Conservation (phyloP, 768 basidiomycete species). For the Xanthoconium stramineum region DNA sequence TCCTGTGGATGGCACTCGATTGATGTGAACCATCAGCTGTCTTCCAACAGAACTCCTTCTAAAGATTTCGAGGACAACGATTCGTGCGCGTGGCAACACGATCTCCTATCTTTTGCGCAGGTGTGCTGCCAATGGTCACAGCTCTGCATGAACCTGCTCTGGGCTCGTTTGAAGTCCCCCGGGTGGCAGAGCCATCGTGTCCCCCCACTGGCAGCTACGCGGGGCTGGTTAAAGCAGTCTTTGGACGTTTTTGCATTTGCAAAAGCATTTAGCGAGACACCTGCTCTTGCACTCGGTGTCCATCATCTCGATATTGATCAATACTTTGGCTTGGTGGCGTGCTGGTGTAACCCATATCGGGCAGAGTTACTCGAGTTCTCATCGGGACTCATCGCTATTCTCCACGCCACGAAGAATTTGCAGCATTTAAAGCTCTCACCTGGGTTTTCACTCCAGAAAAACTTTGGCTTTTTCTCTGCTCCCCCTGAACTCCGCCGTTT, state of each 20-base stretch:
- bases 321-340: neutral
- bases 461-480: neutral
- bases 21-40: neutral
- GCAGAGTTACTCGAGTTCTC: neutral
- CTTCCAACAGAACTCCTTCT: constrained; percentile 2
- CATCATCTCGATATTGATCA: neutral
- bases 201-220: no score
- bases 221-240: neutral
- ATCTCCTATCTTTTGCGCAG: constrained; percentile 7
- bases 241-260: neutral
- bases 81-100: neutral
- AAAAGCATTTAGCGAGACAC: neutral
- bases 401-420: neutral
- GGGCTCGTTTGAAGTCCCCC: neutral
- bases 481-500: neutral
- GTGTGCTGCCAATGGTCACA: constrained; percentile 7
- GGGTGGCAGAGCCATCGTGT: neutral
- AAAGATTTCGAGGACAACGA: neutral
- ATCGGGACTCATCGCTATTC: neutral
- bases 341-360: neutral
- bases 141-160: neutral
- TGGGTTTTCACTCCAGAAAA: neutral
- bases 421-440: neutral
- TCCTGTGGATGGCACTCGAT: neutral
- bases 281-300: neutral